phyloP scores from a whole-genome alignment of 1,284 basidiomycete genomes.

The Austroboletus novae-zelandiae region DNA sequence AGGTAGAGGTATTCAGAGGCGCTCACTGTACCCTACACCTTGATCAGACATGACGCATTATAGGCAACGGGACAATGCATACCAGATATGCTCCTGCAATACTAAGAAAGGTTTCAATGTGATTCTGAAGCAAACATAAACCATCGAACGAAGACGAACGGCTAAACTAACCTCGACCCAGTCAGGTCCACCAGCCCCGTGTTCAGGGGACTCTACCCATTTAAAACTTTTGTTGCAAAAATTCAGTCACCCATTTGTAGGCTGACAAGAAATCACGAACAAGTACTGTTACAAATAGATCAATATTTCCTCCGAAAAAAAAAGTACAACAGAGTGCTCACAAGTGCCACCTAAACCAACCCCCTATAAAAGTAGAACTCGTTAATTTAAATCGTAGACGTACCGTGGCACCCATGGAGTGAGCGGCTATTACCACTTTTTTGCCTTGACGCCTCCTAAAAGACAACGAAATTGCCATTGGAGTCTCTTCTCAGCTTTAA shows the following conservation, averaged over 20 bases:
- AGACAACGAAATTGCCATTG: background rate
- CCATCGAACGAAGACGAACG: background rate
- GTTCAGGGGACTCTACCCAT: conserved; percentile 90
- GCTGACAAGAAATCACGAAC: conserved; percentile 38
- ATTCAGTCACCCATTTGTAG: conserved; percentile 2
- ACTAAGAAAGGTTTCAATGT: conserved; percentile 80
- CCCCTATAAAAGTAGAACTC: background rate
- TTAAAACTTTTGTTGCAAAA: conserved; percentile 61
- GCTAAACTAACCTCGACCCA: conserved; percentile 83
- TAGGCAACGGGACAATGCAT: conserved; percentile 20
- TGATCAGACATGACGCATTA: conserved; percentile 2
- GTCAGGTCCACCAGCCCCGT: conserved; percentile 81
- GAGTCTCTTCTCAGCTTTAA: background rate
- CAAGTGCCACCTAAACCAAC: conserved; percentile 47
- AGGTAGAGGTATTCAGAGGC: background rate
- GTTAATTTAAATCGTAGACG: conserved; percentile 22
- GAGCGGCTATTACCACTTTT: conserved; percentile 87
- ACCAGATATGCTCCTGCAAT: conserved; percentile 89
- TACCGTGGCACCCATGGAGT: conserved; percentile 87
- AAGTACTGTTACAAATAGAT: conserved; percentile 51
- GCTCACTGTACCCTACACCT: conserved; percentile 65
- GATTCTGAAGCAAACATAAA: conserved; percentile 40
- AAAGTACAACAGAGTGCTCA: conserved; percentile 29
- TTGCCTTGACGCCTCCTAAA: conserved; percentile 65
- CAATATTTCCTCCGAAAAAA: conserved; percentile 1